Evolutionary conservation across 2,329 filamentous ascomycete species (phyloP).

Genomic region (Dactylella cylindrospora): DNA sequence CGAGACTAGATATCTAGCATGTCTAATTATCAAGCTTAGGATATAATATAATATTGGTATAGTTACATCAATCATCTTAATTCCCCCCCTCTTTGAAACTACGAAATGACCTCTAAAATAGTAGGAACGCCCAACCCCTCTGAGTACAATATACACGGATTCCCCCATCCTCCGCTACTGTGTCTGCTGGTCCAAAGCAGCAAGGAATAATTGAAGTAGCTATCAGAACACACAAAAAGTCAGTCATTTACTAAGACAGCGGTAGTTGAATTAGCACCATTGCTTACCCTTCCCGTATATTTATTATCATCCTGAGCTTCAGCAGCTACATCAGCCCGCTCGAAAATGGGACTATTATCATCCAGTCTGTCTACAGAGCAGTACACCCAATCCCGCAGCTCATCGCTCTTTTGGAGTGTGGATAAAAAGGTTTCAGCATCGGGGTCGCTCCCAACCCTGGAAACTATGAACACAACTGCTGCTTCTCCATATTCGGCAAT

Average conservation of each 20-base stretch:
- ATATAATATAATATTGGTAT: too few species aligned
- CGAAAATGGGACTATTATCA: conserved; percentile 12
- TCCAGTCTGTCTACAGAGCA: conserved; percentile 16
- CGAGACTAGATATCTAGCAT: background rate
- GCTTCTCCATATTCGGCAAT: conserved; percentile 20
- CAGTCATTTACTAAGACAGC: background rate
- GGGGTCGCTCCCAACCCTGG: conserved; percentile 9
- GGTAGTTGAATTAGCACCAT: background rate
- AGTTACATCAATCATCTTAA: too few species aligned
- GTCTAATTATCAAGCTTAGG: background rate
- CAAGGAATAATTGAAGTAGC: conserved; percentile 17
- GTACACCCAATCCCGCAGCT: conserved; percentile 32
- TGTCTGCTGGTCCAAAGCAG: conserved; percentile 14
- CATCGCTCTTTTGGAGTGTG: conserved; percentile 2
- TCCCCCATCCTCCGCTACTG: too few species aligned
- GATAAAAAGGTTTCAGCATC: background rate
- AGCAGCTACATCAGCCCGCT: conserved; percentile 1
- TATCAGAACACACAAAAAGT: background rate
- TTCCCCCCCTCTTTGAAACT: too few species aligned
- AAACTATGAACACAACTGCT: conserved; percentile 22
- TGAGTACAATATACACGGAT: too few species aligned
- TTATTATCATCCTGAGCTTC: conserved; percentile 15
- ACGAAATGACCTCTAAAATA: too few species aligned
- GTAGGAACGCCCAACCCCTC: too few species aligned
- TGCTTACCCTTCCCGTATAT: conserved; percentile 19